phyloP scores from a whole-genome alignment of 192 early-diverging fungal species.

The Coemansia reversa region DNA sequence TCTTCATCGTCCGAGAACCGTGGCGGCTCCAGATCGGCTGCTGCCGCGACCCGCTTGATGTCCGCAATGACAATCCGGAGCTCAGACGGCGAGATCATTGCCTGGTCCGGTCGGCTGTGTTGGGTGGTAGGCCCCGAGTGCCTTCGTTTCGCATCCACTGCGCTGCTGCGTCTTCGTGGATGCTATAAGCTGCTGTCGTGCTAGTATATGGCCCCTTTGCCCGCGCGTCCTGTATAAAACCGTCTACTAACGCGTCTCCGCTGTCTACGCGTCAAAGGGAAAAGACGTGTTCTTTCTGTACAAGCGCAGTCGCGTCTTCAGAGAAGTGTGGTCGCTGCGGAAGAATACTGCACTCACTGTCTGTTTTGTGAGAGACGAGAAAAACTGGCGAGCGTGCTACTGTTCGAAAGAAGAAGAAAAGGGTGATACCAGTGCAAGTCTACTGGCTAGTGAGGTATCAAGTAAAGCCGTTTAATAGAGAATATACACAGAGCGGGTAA shows the following conservation, averaged over 20 bases:
- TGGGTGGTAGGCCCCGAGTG: conserved; percentile 3
- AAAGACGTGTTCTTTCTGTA: neutral
- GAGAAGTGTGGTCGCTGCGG: neutral
- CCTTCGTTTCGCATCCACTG: neutral
- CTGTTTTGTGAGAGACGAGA: neutral
- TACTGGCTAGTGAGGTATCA: neutral
- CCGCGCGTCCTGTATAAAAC: neutral
- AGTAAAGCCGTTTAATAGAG: neutral
- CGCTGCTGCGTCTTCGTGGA: conserved; percentile 6
- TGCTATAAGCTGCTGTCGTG: neutral
- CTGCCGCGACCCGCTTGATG: conserved; percentile 45
- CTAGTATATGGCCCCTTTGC: neutral
- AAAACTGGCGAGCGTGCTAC: neutral
- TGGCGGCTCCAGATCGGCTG: conserved; percentile 14
- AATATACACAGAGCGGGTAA: neutral
- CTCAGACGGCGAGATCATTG: conserved; percentile 47
- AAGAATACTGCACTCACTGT: neutral
- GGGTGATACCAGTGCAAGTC: neutral
- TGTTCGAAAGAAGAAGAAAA: neutral
- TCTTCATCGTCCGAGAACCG: conserved; percentile 25
- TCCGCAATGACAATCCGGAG: conserved; percentile 40
- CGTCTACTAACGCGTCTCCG: neutral
- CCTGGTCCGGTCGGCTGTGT: conserved; percentile 3
- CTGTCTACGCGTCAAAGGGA: neutral
- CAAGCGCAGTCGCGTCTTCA: neutral